Base-by-base conservation (phyloP, 2,329 filamentous ascomycete genomes). In the Pleoardoris graminearum region DNA sequence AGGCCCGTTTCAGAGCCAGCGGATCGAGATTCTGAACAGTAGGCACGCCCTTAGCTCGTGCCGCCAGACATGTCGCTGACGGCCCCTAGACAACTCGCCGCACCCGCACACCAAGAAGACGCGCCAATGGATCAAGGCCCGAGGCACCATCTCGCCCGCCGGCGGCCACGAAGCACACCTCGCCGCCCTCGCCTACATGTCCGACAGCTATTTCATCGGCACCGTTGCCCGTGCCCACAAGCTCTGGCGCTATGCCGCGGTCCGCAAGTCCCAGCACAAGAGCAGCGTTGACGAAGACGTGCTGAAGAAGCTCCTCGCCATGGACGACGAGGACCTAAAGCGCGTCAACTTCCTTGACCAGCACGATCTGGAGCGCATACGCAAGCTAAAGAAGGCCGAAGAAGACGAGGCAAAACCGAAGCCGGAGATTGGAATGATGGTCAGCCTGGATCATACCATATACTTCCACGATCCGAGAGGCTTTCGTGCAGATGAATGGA, bases 151-250 rank as follows among this genome's bases (percentile, higher is more conserved):
- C 65, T 88, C 86, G 36, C 80, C 82, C 1, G 79, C 79, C 3
- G 90, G 90, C 17, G 90, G 91, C 1, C 84, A 87, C 58, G 83
- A 88, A 65, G 90, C 91, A 10, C 92, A 97, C 70, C 79, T 97
- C 30, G 88, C 84, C 32, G 94, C 94, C 7, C 80, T 99, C 56
- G 93, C 93, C 21, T 99, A 97, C 77, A 89, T 97, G 78, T 90
- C 87, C 22, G 93, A 97, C 75, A 89, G 84, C 68, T 94, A 90
- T 77, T 97, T 99, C 75, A 92, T 97, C 72, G 92, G 90, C 33
- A 97, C 92, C 1, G 85, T 97, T 7, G 80, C 87, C 23, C 85
- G 90, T 17, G 86, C 92, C 49, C 92, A 97, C 73, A 82, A 85
- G 51, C 80, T 97, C 30, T 92, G 89, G 82, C 82, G 89, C 12